Conservation (phyloP, 2,329 filamentous ascomycete genomes). For the Cryphonectria carpinicola region DNA sequence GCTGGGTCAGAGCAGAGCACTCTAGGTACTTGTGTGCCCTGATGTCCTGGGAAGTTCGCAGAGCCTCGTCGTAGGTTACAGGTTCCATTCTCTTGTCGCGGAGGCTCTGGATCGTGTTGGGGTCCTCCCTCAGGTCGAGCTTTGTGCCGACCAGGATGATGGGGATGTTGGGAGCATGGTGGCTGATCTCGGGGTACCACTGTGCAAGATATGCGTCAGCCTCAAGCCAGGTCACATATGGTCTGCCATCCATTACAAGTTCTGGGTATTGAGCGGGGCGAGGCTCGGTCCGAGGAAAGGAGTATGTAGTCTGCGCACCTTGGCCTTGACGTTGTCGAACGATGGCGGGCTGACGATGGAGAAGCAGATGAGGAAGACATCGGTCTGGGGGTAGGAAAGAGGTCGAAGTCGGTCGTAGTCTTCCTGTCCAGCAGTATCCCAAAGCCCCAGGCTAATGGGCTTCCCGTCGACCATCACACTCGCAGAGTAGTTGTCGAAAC, state of each 20-base stretch:
- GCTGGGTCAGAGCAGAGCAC: conserved; percentile 94
- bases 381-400: conserved; percentile 96
- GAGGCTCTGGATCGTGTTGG: conserved; percentile 77
- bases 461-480: conserved; percentile 99
- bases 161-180: conserved; percentile 92
- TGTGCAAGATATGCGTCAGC: conserved; percentile 51
- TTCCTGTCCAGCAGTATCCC: conserved; percentile 99
- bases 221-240: background rate
- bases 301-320: conserved; percentile 61
- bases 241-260: background rate
- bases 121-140: conserved; percentile 91
- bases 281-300: conserved; percentile 3
- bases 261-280: background rate
- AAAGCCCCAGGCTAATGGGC: conserved; percentile 93
- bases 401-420: conserved; percentile 96
- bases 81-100: conserved; percentile 94
- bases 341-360: conserved; percentile 97
- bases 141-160: conserved; percentile 98
- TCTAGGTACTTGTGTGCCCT: conserved; percentile 96
- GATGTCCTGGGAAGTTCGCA: conserved; percentile 90
- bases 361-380: conserved; percentile 98
- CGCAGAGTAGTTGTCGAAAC: conserved; percentile 98
- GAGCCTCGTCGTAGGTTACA: conserved; percentile 92
- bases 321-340: conserved; percentile 98
- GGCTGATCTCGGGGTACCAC: conserved; percentile 98